Percentiles rank a stretch among this genome's conserved stretches.
These are phyloP conservation scores for Talaromyces thailandensis DNA, from an alignment of 495 filamentous ascomycete species.

Conservation along the genomic window DNA sequence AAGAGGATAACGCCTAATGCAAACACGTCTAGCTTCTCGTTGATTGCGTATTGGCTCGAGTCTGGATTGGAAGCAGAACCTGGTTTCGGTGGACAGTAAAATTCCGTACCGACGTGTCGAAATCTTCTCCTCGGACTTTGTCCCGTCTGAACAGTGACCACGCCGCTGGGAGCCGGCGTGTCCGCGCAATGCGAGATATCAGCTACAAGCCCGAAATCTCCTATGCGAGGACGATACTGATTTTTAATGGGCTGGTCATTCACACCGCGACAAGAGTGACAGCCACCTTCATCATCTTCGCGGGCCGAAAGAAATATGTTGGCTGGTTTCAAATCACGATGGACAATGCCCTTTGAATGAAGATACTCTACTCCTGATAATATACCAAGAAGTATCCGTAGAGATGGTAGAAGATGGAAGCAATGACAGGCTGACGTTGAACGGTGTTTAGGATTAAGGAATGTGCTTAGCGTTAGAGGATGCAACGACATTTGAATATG, in stretches of 20 bases:
- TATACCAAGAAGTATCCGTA: constrained; percentile 34
- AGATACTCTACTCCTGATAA: constrained; percentile 49
- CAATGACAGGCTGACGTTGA: constrained; percentile 31
- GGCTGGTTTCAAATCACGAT: constrained; percentile 65
- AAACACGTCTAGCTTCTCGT: constrained; percentile 47
- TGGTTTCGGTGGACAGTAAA: constrained; percentile 30
- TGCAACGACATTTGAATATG: constrained; percentile 50
- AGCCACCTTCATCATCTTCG: constrained; percentile 18
- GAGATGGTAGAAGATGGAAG: constrained; percentile 36
- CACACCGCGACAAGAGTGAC: constrained; percentile 23
- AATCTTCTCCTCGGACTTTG: not conserved
- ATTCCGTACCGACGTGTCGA: constrained; percentile 33
- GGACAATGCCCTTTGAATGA: constrained; percentile 51
- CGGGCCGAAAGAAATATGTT: constrained; percentile 52
- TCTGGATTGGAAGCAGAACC: not conserved
- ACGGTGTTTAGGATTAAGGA: constrained; percentile 26
- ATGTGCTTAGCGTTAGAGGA: constrained; percentile 38
- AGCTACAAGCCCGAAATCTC: constrained; percentile 46
- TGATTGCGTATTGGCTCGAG: constrained; percentile 21
- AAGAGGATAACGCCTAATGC: constrained; percentile 46
- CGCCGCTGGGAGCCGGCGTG: not conserved
- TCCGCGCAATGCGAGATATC: constrained; percentile 39
- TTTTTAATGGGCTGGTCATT: not conserved
- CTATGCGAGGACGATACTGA: constrained; percentile 35
- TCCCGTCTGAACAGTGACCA: not conserved